Evolutionary conservation across 2,329 filamentous ascomycete genomes (phyloP), one percentile per base, ranked within the genome.

Genomic region (Cercospora brassicicola): DNA sequence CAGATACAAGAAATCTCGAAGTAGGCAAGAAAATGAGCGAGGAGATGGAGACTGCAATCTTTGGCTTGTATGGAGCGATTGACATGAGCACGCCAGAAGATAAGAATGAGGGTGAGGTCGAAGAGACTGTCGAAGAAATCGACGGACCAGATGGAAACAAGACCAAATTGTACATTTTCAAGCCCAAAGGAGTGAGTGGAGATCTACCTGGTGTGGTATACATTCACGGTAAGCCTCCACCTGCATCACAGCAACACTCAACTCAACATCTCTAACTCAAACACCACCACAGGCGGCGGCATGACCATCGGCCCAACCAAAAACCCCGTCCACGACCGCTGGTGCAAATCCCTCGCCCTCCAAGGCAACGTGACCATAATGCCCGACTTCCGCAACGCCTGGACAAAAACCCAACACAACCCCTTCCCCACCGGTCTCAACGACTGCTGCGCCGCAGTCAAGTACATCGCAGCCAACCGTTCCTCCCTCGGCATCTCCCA

Each of bases 361-460:
- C 56, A 69, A 36, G 74, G 74, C n/a, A 45, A 72, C 7, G 56
- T 76, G 8, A 69, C 62, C 5, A 72, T 78, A 20, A 68, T 69
- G 30, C 67, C 75, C 61, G 76, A 78, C 67, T 78, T 76, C 70
- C 76, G 77, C 67, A 78, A 78, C 61, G 76, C 76, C 42, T 76
- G 69, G 57, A 75, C 65, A 65, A 74, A 68, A 13, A 28, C 67
- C 9, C 62, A 70, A 10, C 68, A 73, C 66, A 71, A 73, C 61
- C 74, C 72, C 4, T 78, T 76, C 64, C 76, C 76, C 1, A 65
- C 69, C 9, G 76, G 76, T 1, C 66, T 77, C n/a, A 76, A 77
- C 63, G 76, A 78, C 67, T 76, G 75, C 62, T 72, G 69, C 1
- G 62, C 75, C 3, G 77, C 72, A 2, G 66, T 74, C 4, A 53